These are phyloP conservation scores for Pichia sp. DNA, from an alignment of 1,139 yeast species.

Conservation along the genomic window DNA sequence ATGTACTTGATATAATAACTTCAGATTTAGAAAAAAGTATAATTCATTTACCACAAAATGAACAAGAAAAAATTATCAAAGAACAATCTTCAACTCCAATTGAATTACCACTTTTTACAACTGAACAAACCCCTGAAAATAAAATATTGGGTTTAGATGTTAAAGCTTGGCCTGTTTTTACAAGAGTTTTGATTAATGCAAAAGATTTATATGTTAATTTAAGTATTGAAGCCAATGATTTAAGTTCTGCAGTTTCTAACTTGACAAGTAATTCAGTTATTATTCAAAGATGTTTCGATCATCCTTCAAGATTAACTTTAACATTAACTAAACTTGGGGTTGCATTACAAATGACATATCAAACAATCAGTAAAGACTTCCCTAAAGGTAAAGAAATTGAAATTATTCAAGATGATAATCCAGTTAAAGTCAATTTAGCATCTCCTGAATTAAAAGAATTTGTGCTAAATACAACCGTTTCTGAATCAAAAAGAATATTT, in stretches of 20 bases:
- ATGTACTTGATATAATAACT: constrained; percentile 21
- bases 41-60: constrained; percentile 7
- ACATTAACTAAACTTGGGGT: constrained; percentile 20
- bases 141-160: constrained; percentile 20
- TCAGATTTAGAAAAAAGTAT: constrained; percentile 15
- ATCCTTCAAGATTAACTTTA: constrained; percentile 19
- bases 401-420: constrained; percentile 13
- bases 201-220: constrained; percentile 25
- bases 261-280: constrained; percentile 18
- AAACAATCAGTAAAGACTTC: constrained; percentile 13
- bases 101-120: constrained; percentile 20
- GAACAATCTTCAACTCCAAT: constrained; percentile 20
- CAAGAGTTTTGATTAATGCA: constrained; percentile 23
- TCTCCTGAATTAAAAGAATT: constrained; percentile 14
- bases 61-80: constrained; percentile 13
- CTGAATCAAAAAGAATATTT: constrained; percentile 18
- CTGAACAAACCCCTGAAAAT: constrained; percentile 21
- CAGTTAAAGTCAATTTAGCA: constrained; percentile 10
- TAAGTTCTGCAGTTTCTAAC: constrained; percentile 32
- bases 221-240: constrained; percentile 22
- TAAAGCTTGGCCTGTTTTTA: constrained; percentile 27
- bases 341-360: constrained; percentile 17
- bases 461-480: constrained; percentile 13
- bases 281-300: constrained; percentile 19
- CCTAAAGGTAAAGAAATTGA: constrained; percentile 14